These are phyloP conservation scores for Athelia psychrophila DNA, from an alignment of 1,284 basidiomycete species.

Conservation along the genomic window DNA sequence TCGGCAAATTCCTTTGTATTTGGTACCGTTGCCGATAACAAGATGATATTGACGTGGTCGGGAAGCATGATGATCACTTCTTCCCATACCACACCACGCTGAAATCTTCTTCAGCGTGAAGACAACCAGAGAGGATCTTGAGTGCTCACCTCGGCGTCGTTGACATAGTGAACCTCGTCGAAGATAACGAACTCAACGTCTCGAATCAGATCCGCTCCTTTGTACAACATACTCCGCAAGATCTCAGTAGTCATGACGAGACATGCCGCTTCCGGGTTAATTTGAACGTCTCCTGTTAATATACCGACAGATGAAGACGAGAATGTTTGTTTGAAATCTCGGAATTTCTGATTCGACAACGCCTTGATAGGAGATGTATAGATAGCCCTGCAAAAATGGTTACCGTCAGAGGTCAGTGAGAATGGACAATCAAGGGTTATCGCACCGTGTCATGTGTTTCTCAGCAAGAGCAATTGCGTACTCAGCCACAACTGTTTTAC, in stretches of 20 bases:
- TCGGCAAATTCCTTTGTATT: slow-evolving; percentile 99
- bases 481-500: slow-evolving; percentile 98
- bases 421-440: slow-evolving; percentile 4
- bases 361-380: slow-evolving; percentile 99
- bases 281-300: slow-evolving; percentile 98
- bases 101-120: slow-evolving; percentile 7
- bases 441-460: slow-evolving; percentile 96
- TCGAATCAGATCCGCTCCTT: slow-evolving; percentile 96
- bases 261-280: slow-evolving; percentile 97
- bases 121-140: slow-evolving; percentile 4
- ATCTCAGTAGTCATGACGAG: slow-evolving; percentile 99
- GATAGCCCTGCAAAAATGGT: slow-evolving; percentile 71
- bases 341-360: slow-evolving; percentile 97
- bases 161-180: slow-evolving; percentile 99
- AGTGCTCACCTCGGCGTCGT: slow-evolving; percentile 87
- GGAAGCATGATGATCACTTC: slow-evolving; percentile 99
- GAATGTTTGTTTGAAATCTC: slow-evolving; percentile 98
- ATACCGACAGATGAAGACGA: slow-evolving; percentile 93
- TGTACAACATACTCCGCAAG: slow-evolving; percentile 96
- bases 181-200: slow-evolving; percentile 99
- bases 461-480: slow-evolving; percentile 97
- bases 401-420: slow-evolving; percentile 4
- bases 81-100: slow-evolving; percentile 99
- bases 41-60: slow-evolving; percentile 95
- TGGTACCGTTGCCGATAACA: slow-evolving; percentile 96